Percentiles rank a stretch among this genome's conserved stretches.
Conservation (phyloP, 129 eudicot genomes). For the Tanacetum coccineum region DNA sequence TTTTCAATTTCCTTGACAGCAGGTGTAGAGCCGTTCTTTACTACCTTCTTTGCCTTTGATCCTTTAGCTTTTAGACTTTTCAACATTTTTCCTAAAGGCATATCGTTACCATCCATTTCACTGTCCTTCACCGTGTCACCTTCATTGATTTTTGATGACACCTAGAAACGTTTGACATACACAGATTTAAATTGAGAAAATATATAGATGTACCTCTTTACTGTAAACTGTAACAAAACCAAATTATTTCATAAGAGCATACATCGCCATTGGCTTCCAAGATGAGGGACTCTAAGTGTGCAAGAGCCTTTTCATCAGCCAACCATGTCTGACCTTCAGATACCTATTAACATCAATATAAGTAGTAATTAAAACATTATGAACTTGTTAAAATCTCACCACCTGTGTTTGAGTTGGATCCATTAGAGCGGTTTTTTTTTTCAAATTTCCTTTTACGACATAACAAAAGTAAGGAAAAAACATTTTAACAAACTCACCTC, state of each 20-base stretch:
- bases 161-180: conserved; percentile 35
- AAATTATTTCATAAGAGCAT: conserved; percentile 22
- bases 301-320: conserved; percentile 67
- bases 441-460: neutral
- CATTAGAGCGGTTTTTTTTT: conserved; percentile 5
- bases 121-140: conserved; percentile 71
- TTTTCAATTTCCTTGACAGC: conserved; percentile 43
- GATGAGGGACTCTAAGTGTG: conserved; percentile 66
- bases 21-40: conserved; percentile 46
- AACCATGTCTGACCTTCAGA: conserved; percentile 73
- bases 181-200: neutral
- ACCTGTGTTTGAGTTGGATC: conserved; percentile 8
- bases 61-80: conserved; percentile 78
- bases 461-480: neutral
- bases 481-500: conserved; percentile 26
- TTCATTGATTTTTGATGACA: conserved; percentile 42
- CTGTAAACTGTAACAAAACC: neutral
- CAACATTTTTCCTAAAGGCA: conserved; percentile 76
- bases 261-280: conserved; percentile 71
- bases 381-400: neutral
- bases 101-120: conserved; percentile 75
- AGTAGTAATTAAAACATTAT: too few species aligned
- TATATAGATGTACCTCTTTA: too few species aligned
- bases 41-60: conserved; percentile 54
- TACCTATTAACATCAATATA: conserved; percentile 36